A percentile compares a stretch with the other conserved stretches of the same genome.
Evolutionary conservation across 2,329 filamentous ascomycete genomes (phyloP).

Genomic region (Clarireedia sp.): DNA sequence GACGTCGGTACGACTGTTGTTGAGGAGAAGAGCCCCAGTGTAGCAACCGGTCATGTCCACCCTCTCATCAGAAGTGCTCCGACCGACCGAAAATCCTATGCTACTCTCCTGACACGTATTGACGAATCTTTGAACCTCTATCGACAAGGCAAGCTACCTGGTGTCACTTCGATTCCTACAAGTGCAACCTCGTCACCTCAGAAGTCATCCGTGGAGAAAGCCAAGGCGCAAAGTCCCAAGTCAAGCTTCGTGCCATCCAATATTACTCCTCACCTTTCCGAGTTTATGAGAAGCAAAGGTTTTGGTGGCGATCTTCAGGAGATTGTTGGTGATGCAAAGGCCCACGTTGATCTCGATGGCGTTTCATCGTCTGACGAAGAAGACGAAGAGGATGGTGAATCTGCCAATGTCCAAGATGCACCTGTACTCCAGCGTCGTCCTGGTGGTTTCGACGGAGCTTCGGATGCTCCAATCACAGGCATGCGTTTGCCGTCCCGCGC

Average conservation of each 20-base stretch:
- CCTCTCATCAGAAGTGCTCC: constrained; percentile 52
- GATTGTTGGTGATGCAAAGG: constrained; percentile 53
- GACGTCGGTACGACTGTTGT: constrained; percentile 43
- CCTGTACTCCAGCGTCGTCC: constrained; percentile 29
- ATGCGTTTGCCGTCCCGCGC: constrained; percentile 54
- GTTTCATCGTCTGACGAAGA: constrained; percentile 42
- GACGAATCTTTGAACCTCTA: constrained; percentile 46
- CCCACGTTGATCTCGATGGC: constrained; percentile 42
- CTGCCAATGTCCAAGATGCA: constrained; percentile 26
- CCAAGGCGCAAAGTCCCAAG: constrained; percentile 24
- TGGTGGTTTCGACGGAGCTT: constrained; percentile 29
- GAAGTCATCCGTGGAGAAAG: constrained; percentile 18
- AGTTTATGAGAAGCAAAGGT: constrained; percentile 53
- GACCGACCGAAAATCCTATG: constrained; percentile 44
- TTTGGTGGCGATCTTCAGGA: constrained; percentile 54
- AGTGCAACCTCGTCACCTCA: constrained; percentile 20
- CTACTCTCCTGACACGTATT: constrained; percentile 45
- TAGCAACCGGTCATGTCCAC: constrained; percentile 46
- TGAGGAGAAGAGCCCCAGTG: constrained; percentile 32
- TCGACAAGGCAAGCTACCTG: constrained; percentile 43
- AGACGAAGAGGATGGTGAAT: constrained; percentile 44
- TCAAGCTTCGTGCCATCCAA: constrained; percentile 44
- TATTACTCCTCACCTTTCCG: constrained; percentile 60
- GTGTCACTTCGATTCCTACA: constrained; percentile 39
- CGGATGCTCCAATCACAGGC: constrained; percentile 29